Base-by-base conservation (phyloP, 192 early-diverging fungal species). In the Phycomyces blakesleeanus region DNA sequence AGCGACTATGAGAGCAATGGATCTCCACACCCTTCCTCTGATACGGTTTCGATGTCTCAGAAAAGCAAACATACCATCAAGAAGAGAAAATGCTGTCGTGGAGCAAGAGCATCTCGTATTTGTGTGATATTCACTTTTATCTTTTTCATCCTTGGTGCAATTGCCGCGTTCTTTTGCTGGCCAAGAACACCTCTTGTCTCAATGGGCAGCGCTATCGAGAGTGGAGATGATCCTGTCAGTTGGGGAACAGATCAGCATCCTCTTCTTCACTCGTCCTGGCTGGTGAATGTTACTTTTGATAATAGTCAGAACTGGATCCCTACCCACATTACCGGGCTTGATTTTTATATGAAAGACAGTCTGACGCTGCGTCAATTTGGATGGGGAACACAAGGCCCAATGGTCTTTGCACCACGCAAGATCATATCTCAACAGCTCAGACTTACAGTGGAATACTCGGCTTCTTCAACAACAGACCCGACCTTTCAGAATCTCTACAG, bases 241-340 rank as follows among this genome's bases (percentile, higher is more conserved):
- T 68, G 67, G 67, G 54, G 59, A 18, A 38, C 57, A 18, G 49
- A 24, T 12, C 49, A 41, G 18, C 25, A 50, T n/a, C 37, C 67
- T 18, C 21, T 16, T 0, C 41, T 68, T 0, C 52, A 51, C 6
- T 53, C 59, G 2, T 55, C 60, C 2, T 68, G 67, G 67, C 53
- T 47, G 11, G 54, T 68, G n/a, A 68, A 68, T 62, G 60, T 62
- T 1, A 68, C 67, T 0, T 50, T 68, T 21, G 67, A 68, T 18
- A 68, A 68, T 15, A 44, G 54, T 3, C 59, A 54, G n/a, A 68
- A 68, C 40, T 68, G 67, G 67, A 57, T 68, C 15, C 67, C 67
- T 0, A 68, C 67, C 0, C 67, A 61, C 37, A 34, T 68, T 27
- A 61, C 41, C 4, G 47, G 55, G 6, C 15, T 68, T 3, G 67